Conservation (phyloP, 352 stramenopile species). For the Globisporangium carolinianum region DNA sequence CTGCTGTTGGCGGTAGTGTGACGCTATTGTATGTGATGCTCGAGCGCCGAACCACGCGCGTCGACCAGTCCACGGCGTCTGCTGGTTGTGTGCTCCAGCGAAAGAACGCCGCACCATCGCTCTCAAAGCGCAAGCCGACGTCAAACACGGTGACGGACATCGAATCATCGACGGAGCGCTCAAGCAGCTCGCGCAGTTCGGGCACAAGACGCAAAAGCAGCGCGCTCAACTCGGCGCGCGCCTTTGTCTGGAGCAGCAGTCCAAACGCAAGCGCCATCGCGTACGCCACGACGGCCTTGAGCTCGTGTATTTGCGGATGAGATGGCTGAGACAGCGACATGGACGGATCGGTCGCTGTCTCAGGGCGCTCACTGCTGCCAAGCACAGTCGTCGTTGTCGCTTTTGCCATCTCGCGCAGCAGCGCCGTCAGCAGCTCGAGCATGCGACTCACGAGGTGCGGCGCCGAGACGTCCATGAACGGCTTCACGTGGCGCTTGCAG, state of each 20-base stretch:
- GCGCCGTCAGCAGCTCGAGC: slow-evolving; percentile 26
- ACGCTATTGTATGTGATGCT: slow-evolving; percentile 1
- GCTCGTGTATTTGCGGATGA: slow-evolving; percentile 12
- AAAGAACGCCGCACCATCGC: slow-evolving; percentile 20
- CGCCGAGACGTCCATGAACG: slow-evolving; percentile 36
- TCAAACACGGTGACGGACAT: slow-evolving; percentile 28
- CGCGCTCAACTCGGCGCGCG: slow-evolving; percentile 23
- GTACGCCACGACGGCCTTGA: slow-evolving; percentile 32
- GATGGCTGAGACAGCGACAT: neutral
- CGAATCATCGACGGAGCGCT: slow-evolving; percentile 11
- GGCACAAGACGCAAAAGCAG: slow-evolving; percentile 19
- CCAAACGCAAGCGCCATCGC: slow-evolving; percentile 26
- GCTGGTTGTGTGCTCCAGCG: slow-evolving; percentile 18
- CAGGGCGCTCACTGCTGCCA: too few relatives aligned
- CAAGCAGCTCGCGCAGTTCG: slow-evolving; percentile 17
- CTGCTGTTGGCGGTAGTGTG: too few relatives aligned
- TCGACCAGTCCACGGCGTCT: slow-evolving; percentile 21
- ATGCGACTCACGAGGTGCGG: slow-evolving; percentile 39
- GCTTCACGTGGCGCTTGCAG: slow-evolving; percentile 34
- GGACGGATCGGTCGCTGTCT: slow-evolving; percentile 1
- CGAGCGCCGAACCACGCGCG: slow-evolving; percentile 17
- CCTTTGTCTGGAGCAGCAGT: slow-evolving; percentile 20
- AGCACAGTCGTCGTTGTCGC: neutral
- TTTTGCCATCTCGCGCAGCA: slow-evolving; percentile 28
- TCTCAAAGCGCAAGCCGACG: slow-evolving; percentile 28